Base-by-base conservation (phyloP, 1,284 basidiomycete species). In the Moesziomyces parantarcticus region DNA sequence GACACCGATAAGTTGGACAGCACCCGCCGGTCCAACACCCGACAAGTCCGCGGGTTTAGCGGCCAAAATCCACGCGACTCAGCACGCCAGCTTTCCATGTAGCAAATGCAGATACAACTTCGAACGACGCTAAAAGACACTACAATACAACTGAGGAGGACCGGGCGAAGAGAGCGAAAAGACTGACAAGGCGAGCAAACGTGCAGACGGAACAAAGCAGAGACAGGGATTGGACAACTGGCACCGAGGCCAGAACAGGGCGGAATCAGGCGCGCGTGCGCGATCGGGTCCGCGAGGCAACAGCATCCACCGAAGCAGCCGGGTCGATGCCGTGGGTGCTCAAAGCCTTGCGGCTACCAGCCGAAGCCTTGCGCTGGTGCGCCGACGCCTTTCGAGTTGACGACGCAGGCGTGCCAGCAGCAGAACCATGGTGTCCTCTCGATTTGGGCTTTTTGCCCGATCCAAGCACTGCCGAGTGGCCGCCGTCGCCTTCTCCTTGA, bases 271-370 rank as follows among this genome's bases (percentile, higher is more conserved):
- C 53, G 5, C 67, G 60, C 20, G 67, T 60, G 11, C 67, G 51
- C 34, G 70, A 73, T 7, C 64, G 58, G 20, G 70, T 68, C 5
- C 68, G 61, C 18, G 58, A 61, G 21, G 68, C 68, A n/a, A 71
- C 62, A 10, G 50, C 42, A 25, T 64, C 60, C 23, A 46, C 39
- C 7, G 46, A 32, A 3, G 55, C 54, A 6, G 51, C 48, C 26
- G 46, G 44, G 5, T 44, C 46, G 13, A 16, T 40, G 3, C n/a
- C 6, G 13, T 43, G 34, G 2, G 55, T 54, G 44, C 44, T 55
- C 6, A 61, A 70, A 6, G 25, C 43, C 45, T 60, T 65, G 13
- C 58, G 58, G 25, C 67, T 57, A 7, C 58, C 51, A 14, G 50
- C 58, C 10, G 48, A 58, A 18, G 45, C 49, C 22, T 65, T 64